Base-by-base conservation (phyloP, 148 eudicot genomes). In the Beta vulgaris region DNA sequence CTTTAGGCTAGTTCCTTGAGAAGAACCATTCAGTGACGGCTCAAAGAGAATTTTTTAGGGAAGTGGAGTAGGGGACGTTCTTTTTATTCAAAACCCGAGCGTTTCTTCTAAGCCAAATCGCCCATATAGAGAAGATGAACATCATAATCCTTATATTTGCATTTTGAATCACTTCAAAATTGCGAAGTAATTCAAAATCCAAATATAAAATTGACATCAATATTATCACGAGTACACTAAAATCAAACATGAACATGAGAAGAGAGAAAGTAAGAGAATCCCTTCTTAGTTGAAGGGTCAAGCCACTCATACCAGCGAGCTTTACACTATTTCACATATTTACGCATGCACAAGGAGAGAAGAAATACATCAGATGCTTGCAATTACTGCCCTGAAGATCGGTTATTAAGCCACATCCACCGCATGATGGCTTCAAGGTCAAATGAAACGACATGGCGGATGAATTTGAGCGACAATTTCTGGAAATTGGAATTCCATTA, bases 221-320 rank as follows among this genome's bases (percentile, higher is more conserved):
- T 19, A 6, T 13, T 1, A 2, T n/a, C 9, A 0, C 6, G 13
- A 72, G 12, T 1, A 14, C 36, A n/a, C 34, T 23, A 35, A 34
- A 13, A 42, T 62, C 29, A 43, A 57, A 0, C 6, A n/a, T n/a
- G n/a, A 46, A 58, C 21, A 11, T 3, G 46, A 19, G n/a, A 5
- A 60, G 19, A 37, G 2, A 21, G 7, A 62, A 51, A 59, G n/a
- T 48, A 58, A 2, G 60, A 37, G 3, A 19, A 28, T 83, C 80
- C 99, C 97, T 95, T 95, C 34, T 95, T 95, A 37, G 92, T 95
- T 11, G 99, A 95, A 54, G 99, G 99, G 71, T 95, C 99, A 32
- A 95, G 98, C 99, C 98, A 95, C 80, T 95, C 99, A 73, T 95
- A 92, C 99, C 97, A 95, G 2, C 99, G 86, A 72, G 99, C 93